Percentiles rank a stretch among this genome's conserved stretches.
Conservation (phyloP, 2,329 filamentous ascomycete species). For the Emydomyces testavorans region DNA sequence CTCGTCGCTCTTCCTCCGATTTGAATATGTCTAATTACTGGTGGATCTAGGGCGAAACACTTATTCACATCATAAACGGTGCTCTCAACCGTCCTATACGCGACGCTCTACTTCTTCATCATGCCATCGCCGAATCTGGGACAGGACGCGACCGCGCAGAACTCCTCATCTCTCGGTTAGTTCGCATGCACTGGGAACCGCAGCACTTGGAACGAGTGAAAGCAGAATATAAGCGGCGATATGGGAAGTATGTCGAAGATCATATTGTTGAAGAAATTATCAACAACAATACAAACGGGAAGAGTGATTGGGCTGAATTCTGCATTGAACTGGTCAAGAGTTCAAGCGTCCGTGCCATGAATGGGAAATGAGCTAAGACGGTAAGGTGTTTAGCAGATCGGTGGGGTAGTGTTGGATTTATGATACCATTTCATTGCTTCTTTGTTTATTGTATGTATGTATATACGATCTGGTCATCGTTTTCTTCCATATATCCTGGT, state of each 20-base stretch:
- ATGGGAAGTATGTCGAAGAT: conserved; percentile 60
- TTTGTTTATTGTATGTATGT: background rate
- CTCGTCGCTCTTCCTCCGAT: background rate
- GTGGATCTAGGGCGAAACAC: conserved; percentile 64
- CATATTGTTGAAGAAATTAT: conserved; percentile 67
- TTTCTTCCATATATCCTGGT: too few species aligned
- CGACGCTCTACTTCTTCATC: conserved; percentile 79
- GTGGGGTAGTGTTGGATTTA: background rate
- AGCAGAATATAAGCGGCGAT: conserved; percentile 65
- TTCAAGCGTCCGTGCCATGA: conserved; percentile 18
- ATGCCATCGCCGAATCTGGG: conserved; percentile 66
- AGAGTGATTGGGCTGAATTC: conserved; percentile 59
- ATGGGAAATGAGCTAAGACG: background rate
- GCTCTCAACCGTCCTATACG: conserved; percentile 91
- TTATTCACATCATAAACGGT: conserved; percentile 91
- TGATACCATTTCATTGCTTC: background rate
- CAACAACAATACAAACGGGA: conserved; percentile 32
- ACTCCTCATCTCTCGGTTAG: conserved; percentile 73
- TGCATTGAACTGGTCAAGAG: conserved; percentile 50
- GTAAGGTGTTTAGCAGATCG: too few species aligned
- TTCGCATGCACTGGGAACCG: conserved; percentile 86
- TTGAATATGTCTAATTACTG: conserved; percentile 9
- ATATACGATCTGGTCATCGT: too few species aligned
- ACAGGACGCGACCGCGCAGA: conserved; percentile 67
- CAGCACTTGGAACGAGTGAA: conserved; percentile 70